Conservation (phyloP, 2,329 filamentous ascomycete species). For the Penicillium frequentans region DNA sequence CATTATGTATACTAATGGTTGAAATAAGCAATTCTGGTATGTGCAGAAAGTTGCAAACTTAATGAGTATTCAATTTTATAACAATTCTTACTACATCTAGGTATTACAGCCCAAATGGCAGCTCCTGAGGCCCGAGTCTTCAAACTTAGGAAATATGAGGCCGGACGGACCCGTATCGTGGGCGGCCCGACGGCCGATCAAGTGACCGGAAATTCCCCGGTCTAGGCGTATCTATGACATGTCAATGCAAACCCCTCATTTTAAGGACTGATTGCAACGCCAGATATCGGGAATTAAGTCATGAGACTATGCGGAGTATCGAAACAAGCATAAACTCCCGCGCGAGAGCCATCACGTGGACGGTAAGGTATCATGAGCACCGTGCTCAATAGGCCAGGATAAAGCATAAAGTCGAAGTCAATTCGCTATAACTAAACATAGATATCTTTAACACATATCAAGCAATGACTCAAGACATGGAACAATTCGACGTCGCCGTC, state of each 20-base stretch:
- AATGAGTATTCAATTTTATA: no score
- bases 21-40: neutral
- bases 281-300: neutral
- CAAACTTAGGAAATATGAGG: neutral
- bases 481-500: constrained; percentile 27
- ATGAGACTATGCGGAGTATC: neutral
- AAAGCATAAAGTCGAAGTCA: constrained; percentile 1
- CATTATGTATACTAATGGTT: neutral
- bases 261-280: neutral
- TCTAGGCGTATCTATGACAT: neutral
- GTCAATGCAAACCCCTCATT: neutral
- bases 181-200: neutral
- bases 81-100: no score
- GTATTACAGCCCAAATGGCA: no score
- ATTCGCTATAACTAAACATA: neutral
- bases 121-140: neutral
- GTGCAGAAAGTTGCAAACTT: neutral
- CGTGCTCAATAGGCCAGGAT: neutral
- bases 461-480: constrained; percentile 10
- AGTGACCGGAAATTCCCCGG: neutral
- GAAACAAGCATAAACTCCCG: neutral
- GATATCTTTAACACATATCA: neutral
- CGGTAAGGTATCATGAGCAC: neutral
- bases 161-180: constrained; percentile 50
- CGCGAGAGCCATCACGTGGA: neutral